These are phyloP conservation scores for Chrysanthemum makinoi DNA, from an alignment of 129 eudicot species.

Conservation along the genomic window DNA sequence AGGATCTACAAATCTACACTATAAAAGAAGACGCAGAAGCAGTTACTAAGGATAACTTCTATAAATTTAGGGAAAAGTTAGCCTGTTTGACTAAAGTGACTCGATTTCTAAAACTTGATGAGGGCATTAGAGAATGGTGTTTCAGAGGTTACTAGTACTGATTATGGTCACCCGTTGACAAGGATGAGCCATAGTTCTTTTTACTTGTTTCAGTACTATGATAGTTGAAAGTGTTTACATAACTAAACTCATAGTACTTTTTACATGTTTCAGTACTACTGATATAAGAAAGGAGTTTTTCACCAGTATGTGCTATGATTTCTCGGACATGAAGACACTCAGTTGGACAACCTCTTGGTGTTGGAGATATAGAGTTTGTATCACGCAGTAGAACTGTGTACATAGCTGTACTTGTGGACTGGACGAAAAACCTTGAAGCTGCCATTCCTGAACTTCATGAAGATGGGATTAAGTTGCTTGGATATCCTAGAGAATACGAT, in stretches of 20 bases:
- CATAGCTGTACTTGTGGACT: constrained; percentile 57
- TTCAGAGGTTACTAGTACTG: no score
- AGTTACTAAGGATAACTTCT: no score
- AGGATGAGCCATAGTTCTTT: no score
- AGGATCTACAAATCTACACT: no score
- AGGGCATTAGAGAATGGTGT: no score
- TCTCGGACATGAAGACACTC: constrained; percentile 64
- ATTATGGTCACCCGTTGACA: no score
- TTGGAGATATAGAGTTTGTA: constrained; percentile 65
- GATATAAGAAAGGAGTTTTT: constrained; percentile 62
- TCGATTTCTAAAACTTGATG: no score
- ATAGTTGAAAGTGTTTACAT: no score
- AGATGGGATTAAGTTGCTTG: constrained; percentile 59
- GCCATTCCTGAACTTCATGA: constrained; percentile 72
- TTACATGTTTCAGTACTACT: constrained; percentile 48
- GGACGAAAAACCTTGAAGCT: constrained; percentile 75
- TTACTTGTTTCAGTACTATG: no score
- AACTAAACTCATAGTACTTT: neutral
- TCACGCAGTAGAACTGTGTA: constrained; percentile 66
- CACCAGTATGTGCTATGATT: constrained; percentile 70
- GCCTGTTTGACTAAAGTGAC: no score
- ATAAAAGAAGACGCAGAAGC: no score
- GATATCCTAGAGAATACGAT: constrained; percentile 78
- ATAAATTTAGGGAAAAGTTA: no score
- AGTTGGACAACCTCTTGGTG: constrained; percentile 60